Conservation (phyloP, 805 yeast species). For the Metschnikowia corniflorae region DNA sequence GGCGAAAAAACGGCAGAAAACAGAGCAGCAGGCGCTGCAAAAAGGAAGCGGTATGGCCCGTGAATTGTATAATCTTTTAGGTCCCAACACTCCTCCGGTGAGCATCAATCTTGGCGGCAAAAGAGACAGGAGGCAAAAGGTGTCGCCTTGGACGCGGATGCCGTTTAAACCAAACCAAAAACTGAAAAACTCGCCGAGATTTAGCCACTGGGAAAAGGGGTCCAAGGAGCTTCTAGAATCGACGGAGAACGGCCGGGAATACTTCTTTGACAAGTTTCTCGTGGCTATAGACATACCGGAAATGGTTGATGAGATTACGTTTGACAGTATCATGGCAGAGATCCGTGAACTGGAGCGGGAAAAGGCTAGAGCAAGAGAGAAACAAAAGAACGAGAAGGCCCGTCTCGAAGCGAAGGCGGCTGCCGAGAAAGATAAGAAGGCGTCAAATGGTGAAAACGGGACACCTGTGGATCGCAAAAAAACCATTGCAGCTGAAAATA, state of each 20-base stretch:
- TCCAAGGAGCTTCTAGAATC: constrained; percentile 43
- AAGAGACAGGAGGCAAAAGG: constrained; percentile 64
- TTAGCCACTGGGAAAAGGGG: constrained; percentile 89
- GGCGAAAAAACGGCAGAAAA: constrained; percentile 40
- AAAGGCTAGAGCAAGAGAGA: constrained; percentile 1
- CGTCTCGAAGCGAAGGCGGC: constrained; percentile 1
- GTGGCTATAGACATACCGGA: constrained; percentile 66
- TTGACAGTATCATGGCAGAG: constrained; percentile 46
- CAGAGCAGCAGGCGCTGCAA: constrained; percentile 15
- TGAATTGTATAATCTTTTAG: constrained; percentile 82
- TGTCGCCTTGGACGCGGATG: constrained; percentile 79
- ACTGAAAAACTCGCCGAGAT: constrained; percentile 39
- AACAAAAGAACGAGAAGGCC: not conserved
- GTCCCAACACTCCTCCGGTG: constrained; percentile 90
- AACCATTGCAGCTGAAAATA: not conserved
- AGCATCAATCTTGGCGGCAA: constrained; percentile 26
- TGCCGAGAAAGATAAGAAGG: not conserved
- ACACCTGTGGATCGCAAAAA: not conserved
- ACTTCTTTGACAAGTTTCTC: constrained; percentile 73
- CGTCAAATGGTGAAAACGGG: not conserved
- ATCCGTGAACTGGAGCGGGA: constrained; percentile 23
- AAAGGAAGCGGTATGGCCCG: constrained; percentile 74
- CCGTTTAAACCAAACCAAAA: constrained; percentile 54
- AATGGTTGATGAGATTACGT: constrained; percentile 59
- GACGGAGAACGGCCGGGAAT: constrained; percentile 39